phyloP scores from a whole-genome alignment of 306 rosid species.

The Potentilla sterilis region DNA sequence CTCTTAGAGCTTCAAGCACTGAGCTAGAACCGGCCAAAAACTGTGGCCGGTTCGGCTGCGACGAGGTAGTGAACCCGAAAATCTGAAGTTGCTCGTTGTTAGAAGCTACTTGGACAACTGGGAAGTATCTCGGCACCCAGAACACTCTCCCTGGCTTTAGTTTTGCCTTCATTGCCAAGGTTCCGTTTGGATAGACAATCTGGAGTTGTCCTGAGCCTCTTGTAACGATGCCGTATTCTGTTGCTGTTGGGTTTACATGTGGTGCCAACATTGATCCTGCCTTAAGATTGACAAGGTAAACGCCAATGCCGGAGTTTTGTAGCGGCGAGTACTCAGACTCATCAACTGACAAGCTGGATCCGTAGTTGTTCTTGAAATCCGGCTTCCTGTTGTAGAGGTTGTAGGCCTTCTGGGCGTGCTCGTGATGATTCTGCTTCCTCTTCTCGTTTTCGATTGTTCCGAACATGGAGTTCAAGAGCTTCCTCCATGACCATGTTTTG shows the following conservation, averaged over 20 bases:
- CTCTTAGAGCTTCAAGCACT: conserved; percentile 40
- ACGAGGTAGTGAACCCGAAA: not conserved
- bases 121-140: conserved; percentile 64
- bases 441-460: conserved; percentile 7
- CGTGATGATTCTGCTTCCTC: conserved; percentile 23
- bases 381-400: conserved; percentile 57
- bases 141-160: conserved; percentile 71
- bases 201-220: conserved; percentile 62
- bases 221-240: conserved; percentile 68
- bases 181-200: conserved; percentile 74
- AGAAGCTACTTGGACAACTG: conserved; percentile 77
- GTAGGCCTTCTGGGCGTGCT: conserved; percentile 25
- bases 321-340: conserved; percentile 53
- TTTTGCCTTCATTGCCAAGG: conserved; percentile 52
- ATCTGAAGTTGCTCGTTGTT: conserved; percentile 30
- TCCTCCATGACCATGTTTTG: conserved; percentile 63
- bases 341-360: conserved; percentile 64
- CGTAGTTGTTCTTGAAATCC: conserved; percentile 56
- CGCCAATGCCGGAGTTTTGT: conserved; percentile 46
- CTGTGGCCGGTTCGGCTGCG: conserved; percentile 48
- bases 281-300: conserved; percentile 66
- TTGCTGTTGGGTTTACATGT: conserved; percentile 77
- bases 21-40: conserved; percentile 72
- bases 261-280: conserved; percentile 94
- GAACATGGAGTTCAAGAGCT: conserved; percentile 39